These are phyloP conservation scores for Rhizopus microsporus DNA, from an alignment of 371 early-diverging fungal species.

Conservation along the genomic window DNA sequence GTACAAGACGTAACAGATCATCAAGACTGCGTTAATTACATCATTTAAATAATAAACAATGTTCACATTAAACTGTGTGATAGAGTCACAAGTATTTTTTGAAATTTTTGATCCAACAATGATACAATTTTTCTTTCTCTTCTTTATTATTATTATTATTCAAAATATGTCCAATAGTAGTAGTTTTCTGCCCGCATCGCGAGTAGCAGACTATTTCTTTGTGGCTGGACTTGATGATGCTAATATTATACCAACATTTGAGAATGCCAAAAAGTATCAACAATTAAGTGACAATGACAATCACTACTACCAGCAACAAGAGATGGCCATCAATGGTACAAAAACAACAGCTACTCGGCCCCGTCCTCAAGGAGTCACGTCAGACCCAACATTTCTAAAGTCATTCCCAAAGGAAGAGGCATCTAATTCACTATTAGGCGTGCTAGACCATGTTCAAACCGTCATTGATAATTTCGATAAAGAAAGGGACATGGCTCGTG, in stretches of 20 bases:
- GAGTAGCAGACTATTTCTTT: constrained; percentile 53
- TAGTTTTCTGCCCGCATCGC: constrained; percentile 14
- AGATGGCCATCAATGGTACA: constrained; percentile 20
- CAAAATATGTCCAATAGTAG: constrained; percentile 12
- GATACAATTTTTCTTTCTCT: not conserved
- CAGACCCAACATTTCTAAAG: not conserved
- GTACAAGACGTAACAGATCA: not conserved
- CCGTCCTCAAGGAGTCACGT: not conserved
- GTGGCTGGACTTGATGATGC: constrained; percentile 47
- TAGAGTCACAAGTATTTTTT: not conserved
- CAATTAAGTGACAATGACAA: constrained; percentile 24
- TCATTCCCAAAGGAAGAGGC: constrained; percentile 12
- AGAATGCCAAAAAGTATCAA: constrained; percentile 28
- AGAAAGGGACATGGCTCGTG: constrained; percentile 48
- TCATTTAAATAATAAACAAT: not conserved
- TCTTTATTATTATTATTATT: not conserved
- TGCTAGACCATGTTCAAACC: constrained; percentile 48
- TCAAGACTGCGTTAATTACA: too few relatives aligned
- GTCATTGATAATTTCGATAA: constrained; percentile 54
- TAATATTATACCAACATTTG: constrained; percentile 35
- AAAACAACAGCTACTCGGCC: not conserved
- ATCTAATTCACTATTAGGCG: constrained; percentile 28
- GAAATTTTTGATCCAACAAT: not conserved
- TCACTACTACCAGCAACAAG: constrained; percentile 37
- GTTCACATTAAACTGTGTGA: too few relatives aligned